Base-by-base conservation (phyloP, 148 eudicot genomes). In the Vaccinium vitisidaea region DNA sequence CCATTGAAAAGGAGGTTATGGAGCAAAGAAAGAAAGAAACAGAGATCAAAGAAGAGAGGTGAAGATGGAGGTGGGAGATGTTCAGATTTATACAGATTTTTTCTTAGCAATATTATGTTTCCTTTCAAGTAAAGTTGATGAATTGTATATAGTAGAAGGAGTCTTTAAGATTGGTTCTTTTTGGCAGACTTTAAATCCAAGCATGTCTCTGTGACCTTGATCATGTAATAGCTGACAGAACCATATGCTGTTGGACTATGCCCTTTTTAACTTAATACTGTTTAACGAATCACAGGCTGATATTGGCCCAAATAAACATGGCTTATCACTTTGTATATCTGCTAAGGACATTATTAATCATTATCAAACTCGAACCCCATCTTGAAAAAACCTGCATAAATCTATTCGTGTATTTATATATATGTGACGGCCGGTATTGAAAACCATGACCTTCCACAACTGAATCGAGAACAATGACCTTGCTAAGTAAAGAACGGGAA, bases 161-260 rank as follows among this genome's bases (percentile, higher is more conserved):
- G 90, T 32, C 98, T 91, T 96, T 77, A 96, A 93, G 98, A 53
- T 87, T 92, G 87, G 94, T 90, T 93, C 88, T 86, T 82, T 83
- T 43, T 43, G 46, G 46, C 46, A 43, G 46, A 43, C 46, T 43
- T 43, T 43, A 43, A 4, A 4, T 43, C 6, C 46, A 43, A 36
- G 96, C 91, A 90, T 92, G 86, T 83, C 74, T 49, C 61, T 49
- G 55, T 46, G 43, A 49, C 8, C 59, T n/a, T 61, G 23, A 50
- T 30, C 19, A 53, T 30, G 46, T 55, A 27, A 55, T 54, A 8
- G 65, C 36, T 54, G 46, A 79, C n/a, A 23, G 74, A 30, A 69
- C 15, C 74, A 53, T 53, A 27, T 30, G 74, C 18, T 30, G 18
- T 13, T 69, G 74, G 39, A 69, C 71, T 23, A 23, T 23, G 25